Evolutionary conservation across 2,329 filamentous ascomycete species (phyloP), one percentile per base, ranked within the genome.

Genomic region (Lachnellula cervina): DNA sequence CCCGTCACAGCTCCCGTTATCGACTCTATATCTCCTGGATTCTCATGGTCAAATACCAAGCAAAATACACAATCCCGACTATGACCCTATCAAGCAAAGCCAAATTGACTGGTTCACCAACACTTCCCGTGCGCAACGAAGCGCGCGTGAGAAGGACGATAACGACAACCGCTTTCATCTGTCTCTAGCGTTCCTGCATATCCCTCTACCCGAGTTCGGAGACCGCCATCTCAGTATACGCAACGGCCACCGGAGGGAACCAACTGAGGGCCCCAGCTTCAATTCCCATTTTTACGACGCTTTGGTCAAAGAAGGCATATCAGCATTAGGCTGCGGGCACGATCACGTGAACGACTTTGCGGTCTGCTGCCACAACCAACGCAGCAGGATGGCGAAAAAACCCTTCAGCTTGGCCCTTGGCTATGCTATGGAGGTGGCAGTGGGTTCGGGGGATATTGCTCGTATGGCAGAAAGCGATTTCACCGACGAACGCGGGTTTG

Each of bases 301-400:
- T 6, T 79, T 97, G 8, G 82, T 92, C 17, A 85, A 93, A 64
- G 83, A 94, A 72, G 88, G 88, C 40, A 80, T 97, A 44, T 80
- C 89, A 58, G 87, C 91, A 74, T 88, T 95, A 61, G 70, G 61
- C 2, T 55, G 43, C 46, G 47, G 34, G 45, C 88, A 86, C 70
- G 93, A 97, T 69, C 93, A 97, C 69, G 91, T 88, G 97, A 97
- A 69, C 92, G 97, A 68, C 97, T 96, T 72, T 97, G 93, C 71
- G 86, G 88, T 64, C 79, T 96, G 8, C 60, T 68, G 53, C 67
- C 61, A 63, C 65, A 61, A 63, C 25, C 64, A 55, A 51, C 52
- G 57, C 57, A 62, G 61, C 53, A 60, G 49, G 50, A 59, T 55
- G 48, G 49, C 49, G 45, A 59, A 47, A 45, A 52, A 51, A 35